phyloP scores from a whole-genome alignment of 2,329 filamentous ascomycete species.

The Aspergillus versicolor region DNA sequence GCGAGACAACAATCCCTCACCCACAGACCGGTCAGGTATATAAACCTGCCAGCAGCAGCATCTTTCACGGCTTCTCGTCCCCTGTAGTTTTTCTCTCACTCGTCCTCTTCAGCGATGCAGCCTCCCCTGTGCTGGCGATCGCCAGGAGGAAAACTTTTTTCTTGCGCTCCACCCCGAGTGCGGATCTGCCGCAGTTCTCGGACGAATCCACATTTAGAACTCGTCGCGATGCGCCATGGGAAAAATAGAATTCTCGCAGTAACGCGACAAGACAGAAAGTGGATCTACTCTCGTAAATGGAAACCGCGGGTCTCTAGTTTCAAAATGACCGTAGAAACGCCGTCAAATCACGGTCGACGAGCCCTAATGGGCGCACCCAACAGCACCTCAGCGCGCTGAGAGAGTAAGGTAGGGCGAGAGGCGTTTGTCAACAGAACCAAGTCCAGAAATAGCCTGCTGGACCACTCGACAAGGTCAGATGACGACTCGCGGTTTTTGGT shows the following conservation, averaged over 20 bases:
- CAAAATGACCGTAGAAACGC: not conserved
- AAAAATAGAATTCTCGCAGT: not conserved
- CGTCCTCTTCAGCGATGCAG: not conserved
- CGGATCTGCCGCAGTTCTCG: constrained; percentile 8
- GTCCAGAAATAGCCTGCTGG: not conserved
- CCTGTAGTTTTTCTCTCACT: not conserved
- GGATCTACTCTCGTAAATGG: not conserved
- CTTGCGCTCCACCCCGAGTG: not conserved
- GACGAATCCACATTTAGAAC: constrained; percentile 4
- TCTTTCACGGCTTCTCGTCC: not conserved
- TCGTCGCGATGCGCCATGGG: constrained; percentile 1
- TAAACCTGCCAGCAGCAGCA: not conserved
- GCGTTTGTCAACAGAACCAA: not conserved
- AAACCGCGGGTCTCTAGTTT: not conserved
- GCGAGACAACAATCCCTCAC: not conserved
- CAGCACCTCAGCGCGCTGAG: not conserved
- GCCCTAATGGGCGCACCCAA: not conserved
- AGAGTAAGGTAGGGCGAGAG: not conserved
- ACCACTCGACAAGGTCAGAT: not conserved
- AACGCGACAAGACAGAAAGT: not conserved
- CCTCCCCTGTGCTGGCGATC: not conserved
- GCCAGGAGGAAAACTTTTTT: constrained; percentile 7
- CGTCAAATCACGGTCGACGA: constrained; percentile 2
- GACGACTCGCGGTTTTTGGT: not conserved
- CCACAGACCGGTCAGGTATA: not conserved